Conservation (phyloP, 2,329 filamentous ascomycete species). For the Canariomyces notabilis region DNA sequence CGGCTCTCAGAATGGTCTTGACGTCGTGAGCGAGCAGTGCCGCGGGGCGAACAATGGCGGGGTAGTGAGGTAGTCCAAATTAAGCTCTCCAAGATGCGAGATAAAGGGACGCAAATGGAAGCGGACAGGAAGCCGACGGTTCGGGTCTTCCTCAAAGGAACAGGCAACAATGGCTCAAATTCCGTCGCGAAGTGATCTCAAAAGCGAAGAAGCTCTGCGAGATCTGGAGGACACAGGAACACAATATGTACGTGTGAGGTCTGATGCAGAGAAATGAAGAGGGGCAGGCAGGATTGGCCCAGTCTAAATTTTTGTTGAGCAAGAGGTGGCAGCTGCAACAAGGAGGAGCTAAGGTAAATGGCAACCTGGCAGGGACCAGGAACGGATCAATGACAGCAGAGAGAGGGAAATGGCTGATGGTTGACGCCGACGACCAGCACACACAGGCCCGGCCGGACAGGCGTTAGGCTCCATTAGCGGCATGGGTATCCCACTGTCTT, state of each 20-base stretch:
- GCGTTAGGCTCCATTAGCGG: slow-evolving; percentile 14
- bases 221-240: too few relatives aligned
- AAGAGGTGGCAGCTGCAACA: neutral
- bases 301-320: slow-evolving; percentile 11
- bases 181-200: too few relatives aligned
- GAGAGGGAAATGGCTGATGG: neutral
- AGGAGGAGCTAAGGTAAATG: too few relatives aligned
- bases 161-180: too few relatives aligned
- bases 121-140: neutral
- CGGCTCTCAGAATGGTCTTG: neutral
- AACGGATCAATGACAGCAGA: neutral
- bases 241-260: too few relatives aligned
- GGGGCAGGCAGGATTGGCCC: slow-evolving; percentile 10
- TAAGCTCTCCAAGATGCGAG: slow-evolving; percentile 3
- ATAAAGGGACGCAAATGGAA: neutral
- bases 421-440: neutral
- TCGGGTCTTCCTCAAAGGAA: too few relatives aligned
- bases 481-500: neutral
- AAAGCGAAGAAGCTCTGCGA: too few relatives aligned
- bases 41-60: slow-evolving; percentile 13
- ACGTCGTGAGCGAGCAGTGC: neutral
- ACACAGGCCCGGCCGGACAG: neutral
- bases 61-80: slow-evolving; percentile 1
- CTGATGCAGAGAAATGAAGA: slow-evolving; percentile 8
- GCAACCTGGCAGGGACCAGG: neutral